Evolutionary conservation across 2,329 filamentous ascomycete genomes (phyloP), one percentile per base, ranked within the genome.

Genomic region (Paecilomyces formosus): DNA sequence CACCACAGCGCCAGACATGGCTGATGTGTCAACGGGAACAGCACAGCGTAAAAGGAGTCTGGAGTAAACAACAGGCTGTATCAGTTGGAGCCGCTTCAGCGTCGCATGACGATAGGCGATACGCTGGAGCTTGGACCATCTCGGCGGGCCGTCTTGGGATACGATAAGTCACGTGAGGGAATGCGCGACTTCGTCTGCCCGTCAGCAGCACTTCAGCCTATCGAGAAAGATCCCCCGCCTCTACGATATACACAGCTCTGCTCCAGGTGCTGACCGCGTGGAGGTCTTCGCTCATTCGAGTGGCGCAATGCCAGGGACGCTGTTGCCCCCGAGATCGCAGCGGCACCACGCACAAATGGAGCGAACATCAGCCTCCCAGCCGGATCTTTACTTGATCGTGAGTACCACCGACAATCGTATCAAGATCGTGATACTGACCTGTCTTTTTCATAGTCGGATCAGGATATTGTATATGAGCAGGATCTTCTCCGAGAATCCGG

Each of bases 401-500:
- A 72, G 76, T 68, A 21, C 56, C 57, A 58, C 57, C 35, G 57
- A 22, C 21, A n/a, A 18, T 45, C 24, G 13, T 39, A 57, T 54
- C 58, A 59, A 49, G 67, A 68, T 64, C 62, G 68, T 64, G 69
- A 66, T 35, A 56, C 70, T 71, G 58, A 73, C 65, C 71, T 71
- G 63, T 72, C 77, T 33, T 67, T 67, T 64, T 66, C 75, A 64
- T 74, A 93, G 85, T 82, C 86, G 67, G 89, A 92, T 71, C 91
- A 95, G 78, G 94, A 99, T 78, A 88, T 90, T 57, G 85, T 96
- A 61, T 99, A 97, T 81, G 95, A 99, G 78, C 92, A 97, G 77
- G 94, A 99, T 74, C 86, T 97, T 61, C 80, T 94, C 64, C 89
- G 92, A 66, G 90, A 95, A 69, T 85, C 87, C 8, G 88, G 88